Evolutionary conservation across 1,284 basidiomycete species (phyloP).

Genomic region (Neonothopanus nambi): DNA sequence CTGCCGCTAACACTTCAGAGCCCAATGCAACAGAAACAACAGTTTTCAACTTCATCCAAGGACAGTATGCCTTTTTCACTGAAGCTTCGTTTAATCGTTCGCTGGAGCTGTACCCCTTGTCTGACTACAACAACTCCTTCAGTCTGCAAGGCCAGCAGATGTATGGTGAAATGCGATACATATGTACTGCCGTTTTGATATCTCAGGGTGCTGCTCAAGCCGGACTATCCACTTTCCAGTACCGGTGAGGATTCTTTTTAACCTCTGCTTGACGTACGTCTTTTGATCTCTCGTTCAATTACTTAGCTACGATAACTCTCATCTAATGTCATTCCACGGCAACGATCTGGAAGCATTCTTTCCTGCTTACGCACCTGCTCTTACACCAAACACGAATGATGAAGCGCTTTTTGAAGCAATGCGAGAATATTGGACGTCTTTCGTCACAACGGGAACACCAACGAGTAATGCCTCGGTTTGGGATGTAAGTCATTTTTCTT

Average conservation of each 20-base stretch:
- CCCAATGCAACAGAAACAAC: slow-evolving; percentile 13
- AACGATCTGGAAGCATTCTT: slow-evolving; percentile 12
- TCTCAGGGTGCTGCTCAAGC: slow-evolving; percentile 3
- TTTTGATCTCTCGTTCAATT: neutral
- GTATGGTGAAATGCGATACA: slow-evolving; percentile 19
- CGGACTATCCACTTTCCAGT: slow-evolving; percentile 2
- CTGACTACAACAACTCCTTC: slow-evolving; percentile 11
- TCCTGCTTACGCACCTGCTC: neutral
- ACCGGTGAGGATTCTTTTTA: slow-evolving; percentile 5
- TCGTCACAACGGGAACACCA: slow-evolving; percentile 11
- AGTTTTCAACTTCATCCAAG: slow-evolving; percentile 17
- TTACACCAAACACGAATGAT: slow-evolving; percentile 4
- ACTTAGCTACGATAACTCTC: slow-evolving; percentile 14
- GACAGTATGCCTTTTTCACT: slow-evolving; percentile 14
- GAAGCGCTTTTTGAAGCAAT: slow-evolving; percentile 10
- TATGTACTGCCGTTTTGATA: slow-evolving; percentile 18
- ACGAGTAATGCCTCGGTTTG: neutral
- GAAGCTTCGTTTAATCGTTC: slow-evolving; percentile 6
- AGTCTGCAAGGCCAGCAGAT: slow-evolving; percentile 17
- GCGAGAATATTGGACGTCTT: slow-evolving; percentile 15
- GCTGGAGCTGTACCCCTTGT: slow-evolving; percentile 12
- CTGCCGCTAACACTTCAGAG: slow-evolving; percentile 15
- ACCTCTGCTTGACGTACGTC: too few species aligned
- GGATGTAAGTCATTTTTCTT: slow-evolving; percentile 2
- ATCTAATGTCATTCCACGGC: slow-evolving; percentile 13